A percentile compares a stretch with the other conserved stretches of the same genome.
These are phyloP conservation scores for Globisporangium carolinianum DNA, from an alignment of 352 stramenopile species.

Conservation along the genomic window DNA sequence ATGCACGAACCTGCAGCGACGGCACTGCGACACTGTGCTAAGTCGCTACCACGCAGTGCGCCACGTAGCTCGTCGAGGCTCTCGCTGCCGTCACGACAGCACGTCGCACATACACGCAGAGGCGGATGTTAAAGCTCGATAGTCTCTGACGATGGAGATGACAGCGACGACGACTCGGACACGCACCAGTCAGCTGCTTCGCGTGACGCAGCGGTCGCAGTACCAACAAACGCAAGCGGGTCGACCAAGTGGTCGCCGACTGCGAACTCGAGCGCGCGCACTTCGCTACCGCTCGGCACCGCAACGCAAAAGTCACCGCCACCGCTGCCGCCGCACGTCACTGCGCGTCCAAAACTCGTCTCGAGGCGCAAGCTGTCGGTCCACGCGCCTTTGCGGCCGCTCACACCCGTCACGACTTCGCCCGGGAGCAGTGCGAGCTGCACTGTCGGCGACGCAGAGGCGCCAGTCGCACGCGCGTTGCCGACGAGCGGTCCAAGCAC, in stretches of 20 bases:
- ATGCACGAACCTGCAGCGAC: constrained; percentile 25
- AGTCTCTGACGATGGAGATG: too few relatives aligned
- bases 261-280: constrained; percentile 55
- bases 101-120: not conserved
- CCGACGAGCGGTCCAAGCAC: constrained; percentile 40
- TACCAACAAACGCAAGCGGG: constrained; percentile 36
- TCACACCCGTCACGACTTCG: constrained; percentile 42
- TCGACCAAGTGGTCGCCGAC: constrained; percentile 66
- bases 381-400: constrained; percentile 70
- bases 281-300: constrained; percentile 24
- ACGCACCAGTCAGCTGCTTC: constrained; percentile 3
- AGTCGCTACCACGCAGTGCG: constrained; percentile 12
- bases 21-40: constrained; percentile 16
- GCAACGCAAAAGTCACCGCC: constrained; percentile 45
- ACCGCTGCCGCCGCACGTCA: constrained; percentile 52
- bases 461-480: constrained; percentile 29
- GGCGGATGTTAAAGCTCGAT: too few relatives aligned
- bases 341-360: constrained; percentile 58
- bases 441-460: constrained; percentile 22
- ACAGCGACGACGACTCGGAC: too few relatives aligned
- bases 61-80: constrained; percentile 17
- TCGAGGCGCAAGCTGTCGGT: constrained; percentile 50
- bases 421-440: constrained; percentile 32
- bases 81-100: constrained; percentile 10
- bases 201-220: not conserved